Conservation (phyloP, 108 stramenopile species). For the Pseudonitzschia multistriata region DNA sequence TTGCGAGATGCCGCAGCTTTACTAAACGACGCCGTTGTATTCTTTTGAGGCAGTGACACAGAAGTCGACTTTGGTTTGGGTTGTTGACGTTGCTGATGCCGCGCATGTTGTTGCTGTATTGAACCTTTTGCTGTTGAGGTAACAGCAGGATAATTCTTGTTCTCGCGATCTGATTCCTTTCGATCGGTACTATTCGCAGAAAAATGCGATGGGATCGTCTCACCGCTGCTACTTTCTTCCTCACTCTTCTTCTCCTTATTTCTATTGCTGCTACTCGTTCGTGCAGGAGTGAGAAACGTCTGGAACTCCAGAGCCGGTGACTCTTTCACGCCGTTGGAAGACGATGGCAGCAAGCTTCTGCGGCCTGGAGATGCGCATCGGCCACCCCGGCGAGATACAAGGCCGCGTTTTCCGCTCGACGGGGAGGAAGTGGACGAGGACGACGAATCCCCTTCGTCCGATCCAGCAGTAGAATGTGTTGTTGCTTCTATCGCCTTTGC, state of each 20-base stretch:
- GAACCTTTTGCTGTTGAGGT: background rate
- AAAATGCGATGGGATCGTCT: constrained; percentile 5
- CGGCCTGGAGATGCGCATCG: constrained; percentile 33
- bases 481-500: background rate
- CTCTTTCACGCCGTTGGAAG: background rate
- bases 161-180: background rate
- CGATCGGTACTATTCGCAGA: constrained; percentile 18
- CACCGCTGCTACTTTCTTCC: constrained; percentile 4
- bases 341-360: background rate
- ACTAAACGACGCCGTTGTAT: background rate
- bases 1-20: constrained; percentile 2
- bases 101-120: constrained; percentile 1
- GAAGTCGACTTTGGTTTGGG: background rate
- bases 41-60: background rate
- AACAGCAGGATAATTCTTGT: background rate
- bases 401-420: constrained; percentile 22
- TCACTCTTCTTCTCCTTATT: constrained; percentile 13
- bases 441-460: background rate
- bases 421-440: constrained; percentile 4
- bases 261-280: constrained; percentile 11
- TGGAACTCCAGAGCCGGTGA: constrained; percentile 37
- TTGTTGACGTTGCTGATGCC: constrained; percentile 7
- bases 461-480: background rate
- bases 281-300: constrained; percentile 42
- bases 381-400: constrained; percentile 39